Evolutionary conservation across 257 asterid genomes (phyloP), one percentile per base, ranked within the genome.

Genomic region (Primulina tabacum): DNA sequence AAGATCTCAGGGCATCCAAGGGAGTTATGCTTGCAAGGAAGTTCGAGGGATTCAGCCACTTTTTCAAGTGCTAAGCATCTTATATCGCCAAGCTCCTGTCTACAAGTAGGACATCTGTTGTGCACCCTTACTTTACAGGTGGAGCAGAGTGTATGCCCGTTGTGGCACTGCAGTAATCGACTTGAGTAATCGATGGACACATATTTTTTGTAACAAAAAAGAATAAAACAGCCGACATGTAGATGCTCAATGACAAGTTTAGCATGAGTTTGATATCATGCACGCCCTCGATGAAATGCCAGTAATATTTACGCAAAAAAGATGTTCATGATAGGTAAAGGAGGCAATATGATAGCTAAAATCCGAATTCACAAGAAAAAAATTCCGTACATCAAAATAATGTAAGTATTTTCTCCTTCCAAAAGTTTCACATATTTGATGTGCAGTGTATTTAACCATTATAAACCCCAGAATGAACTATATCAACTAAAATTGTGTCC

Each of bases 11-110:
- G 91, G 82, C 96, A 91, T 50, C 96, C 97, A 14, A 85, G 90
- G 59, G 88, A 81, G 77, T 73, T 66, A 74, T 81, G 86, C 68
- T 89, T 91, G 95, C 97, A 91, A 32, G 95, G 89, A 64, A 91
- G 96, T 77, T 91, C 97, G 8, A 91, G 97, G 20, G 96, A 91
- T 72, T 91, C 97, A 8, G 96, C 97, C 69, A 91, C 97, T 74
- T 89, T 91, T 82, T 91, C 97, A 18, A 91, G 83, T 6, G 97
- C 97, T 75, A 89, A 82, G 80, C 97, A 91, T 80, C 97, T 85
- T 85, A 91, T 91, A 73, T 91, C 95, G 14, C 97, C 97, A 55
- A 91, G 96, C 78, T 91, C 97, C 70, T 85, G 96, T 76, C 96
- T 81, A 70, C 97, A 90, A 66, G 97, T 90, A 5, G 97, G 95